phyloP scores from a whole-genome alignment of 495 filamentous ascomycete species.

The Aspergillus biplanus region DNA sequence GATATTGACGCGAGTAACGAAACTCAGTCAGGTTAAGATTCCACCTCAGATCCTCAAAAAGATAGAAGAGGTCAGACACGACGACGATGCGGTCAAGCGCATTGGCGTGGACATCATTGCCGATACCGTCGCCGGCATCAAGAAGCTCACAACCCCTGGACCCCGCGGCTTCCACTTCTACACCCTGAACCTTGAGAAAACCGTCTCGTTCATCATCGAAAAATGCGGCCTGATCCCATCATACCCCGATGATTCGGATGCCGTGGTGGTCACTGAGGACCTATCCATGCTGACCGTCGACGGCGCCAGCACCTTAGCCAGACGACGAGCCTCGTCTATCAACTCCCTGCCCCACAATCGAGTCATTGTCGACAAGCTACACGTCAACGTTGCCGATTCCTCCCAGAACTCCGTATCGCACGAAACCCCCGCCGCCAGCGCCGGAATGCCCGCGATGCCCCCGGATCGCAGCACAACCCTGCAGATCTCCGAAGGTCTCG shows the following conservation, averaged over 20 bases:
- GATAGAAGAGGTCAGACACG: slow-evolving; percentile 78
- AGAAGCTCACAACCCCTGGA: slow-evolving; percentile 58
- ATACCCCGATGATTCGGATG: slow-evolving; percentile 52
- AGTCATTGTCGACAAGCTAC: slow-evolving; percentile 70
- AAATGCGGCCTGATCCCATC: slow-evolving; percentile 78
- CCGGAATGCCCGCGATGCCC: slow-evolving; percentile 41
- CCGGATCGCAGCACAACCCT: slow-evolving; percentile 75
- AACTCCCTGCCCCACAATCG: slow-evolving; percentile 73
- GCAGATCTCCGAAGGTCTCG: slow-evolving; percentile 90
- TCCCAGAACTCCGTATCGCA: slow-evolving; percentile 43
- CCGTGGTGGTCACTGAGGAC: slow-evolving; percentile 44
- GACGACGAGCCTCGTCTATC: slow-evolving; percentile 54
- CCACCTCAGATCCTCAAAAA: slow-evolving; percentile 69
- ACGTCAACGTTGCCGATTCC: slow-evolving; percentile 32
- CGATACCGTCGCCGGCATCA: slow-evolving; percentile 57
- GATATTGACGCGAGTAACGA: slow-evolving; percentile 93
- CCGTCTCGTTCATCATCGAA: slow-evolving; percentile 90
- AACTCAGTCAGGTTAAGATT: slow-evolving; percentile 85
- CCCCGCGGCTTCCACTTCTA: slow-evolving; percentile 94
- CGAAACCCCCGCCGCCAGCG: slow-evolving; percentile 61
- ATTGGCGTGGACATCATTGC: slow-evolving; percentile 57
- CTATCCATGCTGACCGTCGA: slow-evolving; percentile 34
- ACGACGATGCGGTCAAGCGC: slow-evolving; percentile 86
- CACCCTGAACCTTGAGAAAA: slow-evolving; percentile 95
- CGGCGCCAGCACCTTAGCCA: slow-evolving; percentile 35